phyloP scores from a whole-genome alignment of 2,329 filamentous ascomycete species.

The Xylaria sp. region DNA sequence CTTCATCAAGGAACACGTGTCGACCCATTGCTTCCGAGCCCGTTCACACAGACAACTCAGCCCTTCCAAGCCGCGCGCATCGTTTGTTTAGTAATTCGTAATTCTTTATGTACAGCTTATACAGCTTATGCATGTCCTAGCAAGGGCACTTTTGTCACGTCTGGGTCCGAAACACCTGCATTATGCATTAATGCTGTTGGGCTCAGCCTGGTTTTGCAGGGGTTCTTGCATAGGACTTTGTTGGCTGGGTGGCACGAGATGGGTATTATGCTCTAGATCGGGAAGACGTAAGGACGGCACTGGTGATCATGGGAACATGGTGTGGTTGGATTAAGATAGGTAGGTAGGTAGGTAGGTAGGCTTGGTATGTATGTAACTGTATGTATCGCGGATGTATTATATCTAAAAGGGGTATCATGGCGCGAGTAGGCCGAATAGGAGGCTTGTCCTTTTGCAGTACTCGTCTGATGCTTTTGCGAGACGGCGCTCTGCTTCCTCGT shows the following conservation, averaged over 20 bases:
- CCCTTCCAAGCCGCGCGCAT: not conserved
- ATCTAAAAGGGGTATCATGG: constrained; percentile 27
- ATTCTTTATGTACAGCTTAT: not conserved
- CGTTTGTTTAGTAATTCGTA: not conserved
- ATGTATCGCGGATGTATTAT: not conserved
- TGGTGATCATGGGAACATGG: not conserved
- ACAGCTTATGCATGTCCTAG: not conserved
- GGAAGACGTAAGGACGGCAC: not conserved
- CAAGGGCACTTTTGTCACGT: not conserved
- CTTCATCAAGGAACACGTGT: too few relatives aligned
- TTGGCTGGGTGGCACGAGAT: not conserved
- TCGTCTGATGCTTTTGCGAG: constrained; percentile 61
- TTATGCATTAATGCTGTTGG: not conserved
- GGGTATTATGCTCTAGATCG: not conserved
- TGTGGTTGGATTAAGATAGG: too few relatives aligned
- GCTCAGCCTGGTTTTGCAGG: not conserved
- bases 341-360: too few relatives aligned
- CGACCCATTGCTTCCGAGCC: too few relatives aligned
- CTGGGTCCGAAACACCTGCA: not conserved
- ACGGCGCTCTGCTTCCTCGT: constrained; percentile 45
- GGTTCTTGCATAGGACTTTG: not conserved
- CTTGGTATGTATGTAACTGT: not conserved
- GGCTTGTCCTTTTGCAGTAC: constrained; percentile 76
- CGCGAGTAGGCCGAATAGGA: constrained; percentile 74
- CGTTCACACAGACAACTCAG: not conserved